Conservation (phyloP, 2,329 filamentous ascomycete genomes). For the Pestalotiopsis sp. region DNA sequence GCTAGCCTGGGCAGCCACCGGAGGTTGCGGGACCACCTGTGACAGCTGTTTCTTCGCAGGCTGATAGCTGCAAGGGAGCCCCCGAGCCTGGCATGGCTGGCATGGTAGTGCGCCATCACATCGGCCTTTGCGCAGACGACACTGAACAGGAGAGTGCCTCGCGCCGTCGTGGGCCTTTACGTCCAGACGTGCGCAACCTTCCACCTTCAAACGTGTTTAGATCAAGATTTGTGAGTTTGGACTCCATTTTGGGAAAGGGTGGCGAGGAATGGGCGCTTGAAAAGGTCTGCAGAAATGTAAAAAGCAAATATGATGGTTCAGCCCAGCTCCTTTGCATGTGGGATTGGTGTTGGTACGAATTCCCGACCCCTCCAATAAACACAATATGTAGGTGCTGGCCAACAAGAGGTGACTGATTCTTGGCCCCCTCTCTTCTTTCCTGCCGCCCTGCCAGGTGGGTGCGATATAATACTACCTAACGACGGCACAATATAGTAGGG, state of each 20-base stretch:
- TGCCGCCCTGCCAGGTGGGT: too few relatives aligned
- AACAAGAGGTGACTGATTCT: background rate
- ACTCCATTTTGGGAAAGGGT: background rate
- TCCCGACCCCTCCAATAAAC: background rate
- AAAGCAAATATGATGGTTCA: background rate
- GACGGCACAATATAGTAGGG: too few relatives aligned
- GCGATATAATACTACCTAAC: background rate
- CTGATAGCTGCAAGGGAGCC: background rate
- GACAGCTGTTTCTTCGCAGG: background rate
- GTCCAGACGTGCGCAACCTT: background rate
- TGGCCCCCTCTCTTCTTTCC: background rate
- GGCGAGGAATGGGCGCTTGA: background rate
- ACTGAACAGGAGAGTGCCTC: background rate
- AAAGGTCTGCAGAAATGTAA: background rate
- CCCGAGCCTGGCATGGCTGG: background rate
- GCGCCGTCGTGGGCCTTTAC: background rate
- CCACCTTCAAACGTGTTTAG: background rate
- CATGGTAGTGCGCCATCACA: background rate
- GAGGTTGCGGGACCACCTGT: background rate
- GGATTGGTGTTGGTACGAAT: background rate
- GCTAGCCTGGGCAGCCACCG: background rate
- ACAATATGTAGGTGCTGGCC: background rate
- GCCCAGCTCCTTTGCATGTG: background rate
- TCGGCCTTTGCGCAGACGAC: background rate
- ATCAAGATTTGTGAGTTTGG: background rate